A percentile compares a stretch with the other conserved stretches of the same genome.
Evolutionary conservation across 2,329 filamentous ascomycete genomes (phyloP).

Genomic region (Sordariomycetes sp.): DNA sequence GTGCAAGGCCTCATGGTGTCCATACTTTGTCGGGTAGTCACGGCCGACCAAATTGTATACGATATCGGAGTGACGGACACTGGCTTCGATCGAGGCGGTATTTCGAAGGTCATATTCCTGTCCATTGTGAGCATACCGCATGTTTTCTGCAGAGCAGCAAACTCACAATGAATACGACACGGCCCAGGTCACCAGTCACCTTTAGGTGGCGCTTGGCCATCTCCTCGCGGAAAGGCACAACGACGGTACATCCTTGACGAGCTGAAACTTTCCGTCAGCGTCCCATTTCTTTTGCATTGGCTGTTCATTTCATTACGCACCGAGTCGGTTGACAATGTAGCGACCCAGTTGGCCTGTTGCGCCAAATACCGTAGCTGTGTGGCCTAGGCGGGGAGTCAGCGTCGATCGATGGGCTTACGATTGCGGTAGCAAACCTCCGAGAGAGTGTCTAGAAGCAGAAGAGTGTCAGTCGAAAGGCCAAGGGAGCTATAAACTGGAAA

Average conservation of each 20-base stretch:
- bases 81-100: constrained; percentile 91
- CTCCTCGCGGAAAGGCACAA: constrained; percentile 91
- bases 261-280: constrained; percentile 49
- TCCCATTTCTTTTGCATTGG: not conserved
- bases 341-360: constrained; percentile 91
- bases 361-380: constrained; percentile 96
- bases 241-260: constrained; percentile 85
- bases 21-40: constrained; percentile 90
- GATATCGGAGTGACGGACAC: constrained; percentile 91
- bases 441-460: constrained; percentile 59
- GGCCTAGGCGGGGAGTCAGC: constrained; percentile 47
- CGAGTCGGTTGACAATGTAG: constrained; percentile 94
- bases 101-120: constrained; percentile 94
- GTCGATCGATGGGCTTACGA: constrained; percentile 6
- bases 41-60: constrained; percentile 95
- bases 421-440: constrained; percentile 58
- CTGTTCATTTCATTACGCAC: constrained; percentile 27
- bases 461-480: constrained; percentile 21
- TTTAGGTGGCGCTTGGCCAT: constrained; percentile 97
- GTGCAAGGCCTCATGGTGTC: not conserved
- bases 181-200: constrained; percentile 86
- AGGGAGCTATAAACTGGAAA: constrained; percentile 11
- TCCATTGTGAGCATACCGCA: constrained; percentile 6
- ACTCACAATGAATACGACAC: constrained; percentile 74
- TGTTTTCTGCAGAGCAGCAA: not conserved